Evolutionary conservation across 805 yeast species (phyloP).

Genomic region (Saturnispora besseyi): DNA sequence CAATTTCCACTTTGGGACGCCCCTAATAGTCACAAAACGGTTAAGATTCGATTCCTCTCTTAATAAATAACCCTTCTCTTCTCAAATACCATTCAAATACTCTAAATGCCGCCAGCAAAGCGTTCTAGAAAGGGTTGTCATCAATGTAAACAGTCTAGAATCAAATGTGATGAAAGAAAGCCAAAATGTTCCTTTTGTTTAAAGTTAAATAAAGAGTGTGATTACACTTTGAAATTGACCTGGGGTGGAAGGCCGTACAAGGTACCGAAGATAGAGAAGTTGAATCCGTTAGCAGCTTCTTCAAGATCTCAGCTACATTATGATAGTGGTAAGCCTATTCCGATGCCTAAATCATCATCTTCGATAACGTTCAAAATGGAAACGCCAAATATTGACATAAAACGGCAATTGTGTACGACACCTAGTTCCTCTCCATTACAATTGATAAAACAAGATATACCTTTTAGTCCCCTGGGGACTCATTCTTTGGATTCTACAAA

Average conservation of each 20-base stretch:
- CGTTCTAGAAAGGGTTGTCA: conserved; percentile 45
- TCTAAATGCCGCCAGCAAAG: conserved; percentile 4
- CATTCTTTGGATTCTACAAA: neutral
- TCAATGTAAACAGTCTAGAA: conserved; percentile 50
- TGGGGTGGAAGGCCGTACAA: conserved; percentile 74
- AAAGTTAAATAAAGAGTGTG: conserved; percentile 42
- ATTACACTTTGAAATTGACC: conserved; percentile 50
- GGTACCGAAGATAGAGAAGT: conserved; percentile 29
- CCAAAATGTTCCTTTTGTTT: conserved; percentile 54
- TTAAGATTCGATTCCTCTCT: neutral
- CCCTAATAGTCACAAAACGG: neutral
- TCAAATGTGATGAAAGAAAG: conserved; percentile 62
- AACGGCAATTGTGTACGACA: neutral
- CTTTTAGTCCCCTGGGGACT: neutral
- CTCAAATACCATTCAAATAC: neutral
- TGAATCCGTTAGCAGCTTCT: conserved; percentile 19
- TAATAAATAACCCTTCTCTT: neutral
- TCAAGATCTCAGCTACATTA: neutral
- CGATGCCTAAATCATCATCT: neutral
- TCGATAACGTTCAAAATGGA: conserved; percentile 13
- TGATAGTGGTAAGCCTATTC: neutral
- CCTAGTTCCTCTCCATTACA: neutral
- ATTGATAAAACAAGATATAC: neutral
- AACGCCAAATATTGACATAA: conserved; percentile 5
- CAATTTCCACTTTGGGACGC: too few species aligned